A percentile compares a stretch with the other conserved stretches of the same genome.
phyloP scores from a whole-genome alignment of 768 basidiomycete species.

The Lactifluus rugatus region DNA sequence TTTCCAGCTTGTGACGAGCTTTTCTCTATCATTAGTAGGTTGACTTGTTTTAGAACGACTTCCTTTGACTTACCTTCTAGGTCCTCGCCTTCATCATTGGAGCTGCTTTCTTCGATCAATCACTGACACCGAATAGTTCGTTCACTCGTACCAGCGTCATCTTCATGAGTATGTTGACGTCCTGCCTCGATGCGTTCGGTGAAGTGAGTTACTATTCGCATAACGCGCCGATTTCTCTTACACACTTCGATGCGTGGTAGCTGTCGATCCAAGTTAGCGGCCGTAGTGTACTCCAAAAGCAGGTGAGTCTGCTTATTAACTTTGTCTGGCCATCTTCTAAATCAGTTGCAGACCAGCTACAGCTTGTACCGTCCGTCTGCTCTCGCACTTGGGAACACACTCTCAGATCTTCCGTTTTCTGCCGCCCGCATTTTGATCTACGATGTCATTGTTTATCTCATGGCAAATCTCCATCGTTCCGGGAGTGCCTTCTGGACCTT shows the following conservation, averaged over 20 bases:
- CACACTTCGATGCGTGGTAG: slow-evolving; percentile 23
- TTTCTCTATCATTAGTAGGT: slow-evolving; percentile 48
- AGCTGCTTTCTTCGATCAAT: slow-evolving; percentile 63
- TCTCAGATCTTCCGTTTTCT: slow-evolving; percentile 64
- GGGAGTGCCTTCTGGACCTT: slow-evolving; percentile 43
- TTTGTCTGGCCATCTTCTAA: background rate
- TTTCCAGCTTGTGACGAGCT: slow-evolving; percentile 70
- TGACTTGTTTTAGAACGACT: slow-evolving; percentile 9
- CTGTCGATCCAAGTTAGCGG: slow-evolving; percentile 74
- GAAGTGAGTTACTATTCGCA: slow-evolving; percentile 35
- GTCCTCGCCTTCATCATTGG: slow-evolving; percentile 58
- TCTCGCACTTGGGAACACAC: slow-evolving; percentile 52
- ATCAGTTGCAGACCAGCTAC: slow-evolving; percentile 36
- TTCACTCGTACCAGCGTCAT: slow-evolving; percentile 84
- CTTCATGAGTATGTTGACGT: slow-evolving; percentile 58
- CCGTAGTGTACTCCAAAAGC: slow-evolving; percentile 64
- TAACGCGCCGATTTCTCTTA: background rate
- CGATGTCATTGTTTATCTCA: slow-evolving; percentile 61
- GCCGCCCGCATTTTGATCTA: slow-evolving; percentile 48
- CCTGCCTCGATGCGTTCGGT: slow-evolving; percentile 61
- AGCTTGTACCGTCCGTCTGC: slow-evolving; percentile 61
- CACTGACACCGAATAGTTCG: slow-evolving; percentile 63
- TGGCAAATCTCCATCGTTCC: slow-evolving; percentile 39
- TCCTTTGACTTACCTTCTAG: slow-evolving; percentile 27
- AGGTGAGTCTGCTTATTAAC: slow-evolving; percentile 28